These are phyloP conservation scores for Rhynchospora pubera DNA, from an alignment of 176 grass and related monocot genomes.

Conservation along the genomic window DNA sequence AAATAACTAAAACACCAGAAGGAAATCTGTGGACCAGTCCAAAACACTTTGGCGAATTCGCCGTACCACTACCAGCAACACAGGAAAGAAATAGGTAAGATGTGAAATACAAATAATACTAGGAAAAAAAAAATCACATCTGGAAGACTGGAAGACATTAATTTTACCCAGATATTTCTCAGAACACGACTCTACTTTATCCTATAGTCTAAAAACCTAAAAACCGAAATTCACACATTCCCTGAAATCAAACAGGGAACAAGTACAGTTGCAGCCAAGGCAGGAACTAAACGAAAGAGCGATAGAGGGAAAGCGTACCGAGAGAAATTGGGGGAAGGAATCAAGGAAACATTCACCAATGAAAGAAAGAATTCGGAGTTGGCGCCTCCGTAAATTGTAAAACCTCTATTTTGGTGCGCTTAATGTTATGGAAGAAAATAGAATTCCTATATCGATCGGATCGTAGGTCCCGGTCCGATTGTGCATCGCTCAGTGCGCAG, in stretches of 20 bases:
- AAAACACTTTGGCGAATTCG: neutral
- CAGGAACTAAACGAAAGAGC: neutral
- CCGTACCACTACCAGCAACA: neutral
- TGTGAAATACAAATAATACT: neutral
- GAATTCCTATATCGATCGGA: no score
- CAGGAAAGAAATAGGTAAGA: neutral
- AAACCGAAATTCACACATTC: no score
- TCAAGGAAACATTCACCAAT: neutral
- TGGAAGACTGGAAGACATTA: neutral
- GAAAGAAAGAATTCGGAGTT: neutral
- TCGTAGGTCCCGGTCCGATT: no score
- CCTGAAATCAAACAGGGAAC: neutral
- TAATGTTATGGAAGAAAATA: no score
- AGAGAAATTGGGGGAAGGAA: slow-evolving; percentile 3
- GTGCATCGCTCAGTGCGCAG: no score
- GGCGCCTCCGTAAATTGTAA: neutral
- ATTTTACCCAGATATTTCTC: neutral
- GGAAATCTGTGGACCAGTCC: neutral
- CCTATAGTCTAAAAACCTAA: neutral
- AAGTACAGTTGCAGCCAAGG: neutral
- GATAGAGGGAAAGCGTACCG: neutral
- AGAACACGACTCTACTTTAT: neutral
- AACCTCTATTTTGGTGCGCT: neutral
- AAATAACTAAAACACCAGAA: neutral
- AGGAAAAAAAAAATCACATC: neutral